phyloP scores from a whole-genome alignment of 192 early-diverging fungal genomes.

The Chytriomyces sp. region DNA sequence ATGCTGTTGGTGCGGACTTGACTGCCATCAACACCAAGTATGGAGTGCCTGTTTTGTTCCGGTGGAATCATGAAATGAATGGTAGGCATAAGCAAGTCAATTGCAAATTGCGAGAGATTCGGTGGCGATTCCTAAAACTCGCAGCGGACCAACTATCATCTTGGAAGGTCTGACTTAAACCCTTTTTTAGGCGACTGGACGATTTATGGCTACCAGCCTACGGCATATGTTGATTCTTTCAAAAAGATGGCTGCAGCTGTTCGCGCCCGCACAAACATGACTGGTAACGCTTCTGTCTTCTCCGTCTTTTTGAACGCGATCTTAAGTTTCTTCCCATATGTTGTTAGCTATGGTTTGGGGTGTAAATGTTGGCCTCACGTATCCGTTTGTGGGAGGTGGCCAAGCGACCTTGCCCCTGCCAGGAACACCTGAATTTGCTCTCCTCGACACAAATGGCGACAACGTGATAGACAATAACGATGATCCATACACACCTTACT shows the following conservation, averaged over 20 bases:
- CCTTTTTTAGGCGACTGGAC: slow-evolving; percentile 32
- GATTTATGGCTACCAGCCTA: slow-evolving; percentile 31
- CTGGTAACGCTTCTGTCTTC: slow-evolving; percentile 29
- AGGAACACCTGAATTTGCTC: slow-evolving; percentile 22
- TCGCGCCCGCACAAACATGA: slow-evolving; percentile 42
- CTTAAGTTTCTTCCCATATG: no score
- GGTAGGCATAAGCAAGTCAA: slow-evolving; percentile 36
- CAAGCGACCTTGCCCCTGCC: not conserved
- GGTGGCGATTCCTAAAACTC: no score
- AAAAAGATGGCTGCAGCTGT: slow-evolving; percentile 34
- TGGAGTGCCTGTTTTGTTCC: slow-evolving; percentile 44
- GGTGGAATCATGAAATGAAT: slow-evolving; percentile 55
- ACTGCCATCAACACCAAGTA: slow-evolving; percentile 30
- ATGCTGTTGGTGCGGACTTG: slow-evolving; percentile 27
- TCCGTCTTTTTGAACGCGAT: not conserved
- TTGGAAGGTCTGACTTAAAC: no score
- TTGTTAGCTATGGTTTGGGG: slow-evolving; percentile 50
- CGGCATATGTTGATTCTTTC: slow-evolving; percentile 29
- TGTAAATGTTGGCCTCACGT: slow-evolving; percentile 46
- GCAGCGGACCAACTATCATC: no score
- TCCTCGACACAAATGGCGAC: slow-evolving; percentile 41
- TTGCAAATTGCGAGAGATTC: no score
- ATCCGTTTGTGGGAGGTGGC: slow-evolving; percentile 34
- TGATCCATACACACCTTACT: slow-evolving; percentile 46
- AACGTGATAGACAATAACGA: slow-evolving; percentile 31